Conservation (phyloP, 306 rosid species). For the Vigna angularis region DNA sequence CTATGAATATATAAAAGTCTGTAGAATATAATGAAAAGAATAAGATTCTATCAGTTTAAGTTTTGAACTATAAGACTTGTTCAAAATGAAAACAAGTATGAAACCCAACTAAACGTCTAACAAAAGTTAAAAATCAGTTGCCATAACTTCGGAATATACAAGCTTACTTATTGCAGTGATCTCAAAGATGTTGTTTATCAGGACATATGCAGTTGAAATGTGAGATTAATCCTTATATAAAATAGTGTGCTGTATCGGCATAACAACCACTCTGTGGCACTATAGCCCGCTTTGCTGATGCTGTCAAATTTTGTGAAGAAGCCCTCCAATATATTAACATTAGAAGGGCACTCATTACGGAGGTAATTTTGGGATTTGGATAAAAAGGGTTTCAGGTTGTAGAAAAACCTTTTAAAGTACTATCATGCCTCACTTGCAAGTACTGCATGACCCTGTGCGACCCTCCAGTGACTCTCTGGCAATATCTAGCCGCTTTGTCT, state of each 20-base stretch:
- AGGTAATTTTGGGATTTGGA: not conserved
- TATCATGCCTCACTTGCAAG: not conserved
- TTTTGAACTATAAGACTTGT: not conserved
- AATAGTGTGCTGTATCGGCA: not conserved
- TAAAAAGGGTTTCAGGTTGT: not conserved
- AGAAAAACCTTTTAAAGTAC: not conserved
- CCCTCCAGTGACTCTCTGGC: not conserved
- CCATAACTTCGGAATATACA: not conserved
- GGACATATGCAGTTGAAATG: not conserved
- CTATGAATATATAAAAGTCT: not conserved
- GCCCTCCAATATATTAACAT: not conserved
- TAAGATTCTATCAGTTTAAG: not conserved
- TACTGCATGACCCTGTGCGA: not conserved
- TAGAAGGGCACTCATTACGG: not conserved
- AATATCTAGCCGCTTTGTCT: not conserved
- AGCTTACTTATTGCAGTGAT: conserved; percentile 6
- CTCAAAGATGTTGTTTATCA: not conserved
- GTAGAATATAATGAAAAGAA: not conserved
- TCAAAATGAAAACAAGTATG: conserved; percentile 6
- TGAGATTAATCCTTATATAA: not conserved
- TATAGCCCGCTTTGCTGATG: not conserved
- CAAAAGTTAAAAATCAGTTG: not conserved
- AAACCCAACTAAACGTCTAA: conserved; percentile 19
- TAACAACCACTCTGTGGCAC: not conserved
- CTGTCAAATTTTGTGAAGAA: not conserved